phyloP scores from a whole-genome alignment of 805 yeast species.

The Metschnikowia aberdeeniae region DNA sequence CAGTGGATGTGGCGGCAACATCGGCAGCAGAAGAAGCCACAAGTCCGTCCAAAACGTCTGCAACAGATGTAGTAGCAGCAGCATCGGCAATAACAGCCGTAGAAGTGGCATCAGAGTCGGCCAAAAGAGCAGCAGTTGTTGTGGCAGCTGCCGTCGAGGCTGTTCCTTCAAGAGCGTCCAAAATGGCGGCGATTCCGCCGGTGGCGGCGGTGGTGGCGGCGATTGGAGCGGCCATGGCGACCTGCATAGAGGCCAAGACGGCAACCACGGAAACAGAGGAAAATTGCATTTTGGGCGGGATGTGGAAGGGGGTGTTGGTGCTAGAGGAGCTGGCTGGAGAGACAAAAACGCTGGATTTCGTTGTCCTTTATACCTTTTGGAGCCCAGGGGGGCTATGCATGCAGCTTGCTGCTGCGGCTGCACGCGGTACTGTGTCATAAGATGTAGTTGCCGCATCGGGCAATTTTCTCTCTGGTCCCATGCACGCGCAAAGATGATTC shows the following conservation, averaged over 20 bases:
- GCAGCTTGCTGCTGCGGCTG: too few species aligned
- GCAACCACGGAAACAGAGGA: background rate
- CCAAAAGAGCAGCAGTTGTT: constrained; percentile 4
- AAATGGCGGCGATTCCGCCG: background rate
- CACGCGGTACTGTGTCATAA: background rate
- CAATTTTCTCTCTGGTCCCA: background rate
- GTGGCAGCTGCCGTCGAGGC: constrained; percentile 6
- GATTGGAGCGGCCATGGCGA: background rate
- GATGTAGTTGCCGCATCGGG: background rate
- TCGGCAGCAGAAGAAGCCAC: background rate
- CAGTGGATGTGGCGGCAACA: background rate
- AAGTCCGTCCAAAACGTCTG: background rate
- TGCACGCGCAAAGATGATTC: background rate
- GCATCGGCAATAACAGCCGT: background rate
- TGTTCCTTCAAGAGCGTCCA: constrained; percentile 1
- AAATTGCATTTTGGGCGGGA: background rate
- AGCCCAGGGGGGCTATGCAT: too few species aligned
- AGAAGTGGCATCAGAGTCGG: constrained; percentile 1
- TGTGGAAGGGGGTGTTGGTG: too few species aligned
- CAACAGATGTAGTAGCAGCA: background rate
- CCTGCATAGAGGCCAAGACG: background rate
- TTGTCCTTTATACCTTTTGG: too few species aligned
- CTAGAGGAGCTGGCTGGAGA: too few species aligned
- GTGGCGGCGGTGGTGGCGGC: background rate
- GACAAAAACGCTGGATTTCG: too few species aligned